Evolutionary conservation across 2,329 filamentous ascomycete species (phyloP), one percentile per base, ranked within the genome.

Genomic region (Scedosporium minutisporum): DNA sequence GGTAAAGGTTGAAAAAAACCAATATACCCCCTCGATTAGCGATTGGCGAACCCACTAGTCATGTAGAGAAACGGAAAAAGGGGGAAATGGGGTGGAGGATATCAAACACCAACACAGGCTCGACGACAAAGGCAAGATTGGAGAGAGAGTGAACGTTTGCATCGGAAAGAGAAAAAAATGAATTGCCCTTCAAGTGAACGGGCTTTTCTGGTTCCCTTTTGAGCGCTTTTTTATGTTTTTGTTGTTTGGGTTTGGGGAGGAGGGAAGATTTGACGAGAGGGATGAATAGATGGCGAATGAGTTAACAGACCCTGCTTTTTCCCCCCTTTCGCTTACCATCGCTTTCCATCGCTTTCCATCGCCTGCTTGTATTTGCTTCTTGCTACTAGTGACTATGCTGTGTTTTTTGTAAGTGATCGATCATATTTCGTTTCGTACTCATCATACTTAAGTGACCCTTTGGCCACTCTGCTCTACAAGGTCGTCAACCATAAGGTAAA

Each of bases 21-120:
- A 55, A 55, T 21, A 38, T 41, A 16, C 60, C 60, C 48, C 51
- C 48, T 61, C 51, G 51, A 55, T 55, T 25, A 25, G 51, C 51
- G 51, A 55, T 55, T 55, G 51, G 51, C 18, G 51, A 18, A 55
- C 18, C 18, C 51, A 55, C 51, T 55, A 55, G 51, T 55, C 51
- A 55, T 55, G 51, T 55, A 55, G 51, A 55, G 12, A 27, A 55
- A 48, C 14, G 7, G n/a, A 14, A 23, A 55, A 27, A 55, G 23
- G 12, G 12, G 33, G 23, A 5, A 23, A 14, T 14, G 51, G 51
- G 21, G 18, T 23, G 18, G 21, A 55, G 18, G 23, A 23, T 18
- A 9, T 23, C 51, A 18, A 12, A 46, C n/a, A 21, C 18, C 44
- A 48, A 21, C 16, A n/a, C 16, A 48, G 44, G 44, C n/a, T 48